phyloP scores from a whole-genome alignment of 2,329 filamentous ascomycete genomes.

The Hortaea werneckii region DNA sequence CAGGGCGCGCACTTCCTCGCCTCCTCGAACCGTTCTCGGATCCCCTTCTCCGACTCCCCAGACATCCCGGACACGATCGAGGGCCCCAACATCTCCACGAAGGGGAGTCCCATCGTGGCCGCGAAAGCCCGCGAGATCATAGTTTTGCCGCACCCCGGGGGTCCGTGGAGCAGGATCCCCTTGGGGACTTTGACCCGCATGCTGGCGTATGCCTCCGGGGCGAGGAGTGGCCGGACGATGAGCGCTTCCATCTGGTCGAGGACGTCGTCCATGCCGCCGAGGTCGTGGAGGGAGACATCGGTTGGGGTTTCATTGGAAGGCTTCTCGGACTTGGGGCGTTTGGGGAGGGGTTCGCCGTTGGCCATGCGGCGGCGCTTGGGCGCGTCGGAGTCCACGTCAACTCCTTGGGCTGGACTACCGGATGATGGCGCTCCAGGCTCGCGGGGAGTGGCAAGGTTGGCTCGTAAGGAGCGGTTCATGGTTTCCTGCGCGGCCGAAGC shows the following conservation, averaged over 20 bases:
- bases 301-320: constrained; percentile 49
- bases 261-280: constrained; percentile 67
- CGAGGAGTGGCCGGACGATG: constrained; percentile 62
- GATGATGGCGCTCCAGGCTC: constrained; percentile 7
- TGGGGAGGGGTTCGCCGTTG: constrained; percentile 57
- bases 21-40: constrained; percentile 77
- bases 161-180: constrained; percentile 70
- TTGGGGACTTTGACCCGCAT: constrained; percentile 60
- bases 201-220: constrained; percentile 54
- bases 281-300: constrained; percentile 57
- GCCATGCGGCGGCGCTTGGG: constrained; percentile 43
- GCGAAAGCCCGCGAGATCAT: constrained; percentile 73
- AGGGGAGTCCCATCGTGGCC: constrained; percentile 63
- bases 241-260: constrained; percentile 59
- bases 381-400: constrained; percentile 14
- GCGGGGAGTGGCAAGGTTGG: constrained; percentile 16
- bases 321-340: constrained; percentile 49
- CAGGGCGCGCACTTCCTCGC: constrained; percentile 79
- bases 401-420: not conserved
- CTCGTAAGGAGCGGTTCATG: constrained; percentile 49
- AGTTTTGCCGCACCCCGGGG: constrained; percentile 79
- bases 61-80: constrained; percentile 80
- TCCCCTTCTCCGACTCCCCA: constrained; percentile 78
- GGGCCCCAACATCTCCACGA: constrained; percentile 72
- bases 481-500: constrained; percentile 32